Conservation (phyloP, 768 basidiomycete genomes). For the Boletus sensibilis region DNA sequence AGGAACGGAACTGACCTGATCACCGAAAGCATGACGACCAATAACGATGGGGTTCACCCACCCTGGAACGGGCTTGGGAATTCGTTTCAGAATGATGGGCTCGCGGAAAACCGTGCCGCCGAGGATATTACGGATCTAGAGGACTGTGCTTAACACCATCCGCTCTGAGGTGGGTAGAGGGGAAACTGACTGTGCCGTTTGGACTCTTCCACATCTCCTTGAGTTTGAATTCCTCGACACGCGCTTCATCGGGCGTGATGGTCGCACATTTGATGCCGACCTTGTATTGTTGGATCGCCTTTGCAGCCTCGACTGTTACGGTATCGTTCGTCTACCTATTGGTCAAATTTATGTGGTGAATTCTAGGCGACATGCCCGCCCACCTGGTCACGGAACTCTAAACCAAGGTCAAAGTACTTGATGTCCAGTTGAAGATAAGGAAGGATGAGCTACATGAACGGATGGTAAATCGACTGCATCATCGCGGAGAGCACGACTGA, state of each 20-base stretch:
- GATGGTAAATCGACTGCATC: background rate
- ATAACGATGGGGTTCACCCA: slow-evolving; percentile 97
- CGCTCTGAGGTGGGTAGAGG: background rate
- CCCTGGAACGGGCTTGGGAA: slow-evolving; percentile 93
- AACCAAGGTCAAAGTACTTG: slow-evolving; percentile 97
- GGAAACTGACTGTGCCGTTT: slow-evolving; percentile 77
- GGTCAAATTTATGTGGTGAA: background rate
- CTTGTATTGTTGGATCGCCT: slow-evolving; percentile 90
- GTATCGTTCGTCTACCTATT: slow-evolving; percentile 80
- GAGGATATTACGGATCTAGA: slow-evolving; percentile 92
- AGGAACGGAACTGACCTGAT: slow-evolving; percentile 57
- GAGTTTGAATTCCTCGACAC: slow-evolving; percentile 94
- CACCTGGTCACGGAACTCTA: slow-evolving; percentile 90
- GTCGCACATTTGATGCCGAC: slow-evolving; percentile 99
- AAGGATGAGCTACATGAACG: slow-evolving; percentile 78
- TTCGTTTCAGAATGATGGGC: slow-evolving; percentile 87
- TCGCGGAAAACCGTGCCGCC: slow-evolving; percentile 99
- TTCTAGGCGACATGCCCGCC: background rate
- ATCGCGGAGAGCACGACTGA: background rate
- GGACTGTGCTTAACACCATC: background rate
- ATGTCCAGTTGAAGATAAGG: slow-evolving; percentile 95
- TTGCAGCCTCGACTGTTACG: slow-evolving; percentile 89
- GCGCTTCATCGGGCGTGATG: slow-evolving; percentile 96
- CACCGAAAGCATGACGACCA: slow-evolving; percentile 96
- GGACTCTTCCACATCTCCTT: slow-evolving; percentile 99